Conservation (phyloP, 192 early-diverging fungal species). For the Coemansia sp. region DNA sequence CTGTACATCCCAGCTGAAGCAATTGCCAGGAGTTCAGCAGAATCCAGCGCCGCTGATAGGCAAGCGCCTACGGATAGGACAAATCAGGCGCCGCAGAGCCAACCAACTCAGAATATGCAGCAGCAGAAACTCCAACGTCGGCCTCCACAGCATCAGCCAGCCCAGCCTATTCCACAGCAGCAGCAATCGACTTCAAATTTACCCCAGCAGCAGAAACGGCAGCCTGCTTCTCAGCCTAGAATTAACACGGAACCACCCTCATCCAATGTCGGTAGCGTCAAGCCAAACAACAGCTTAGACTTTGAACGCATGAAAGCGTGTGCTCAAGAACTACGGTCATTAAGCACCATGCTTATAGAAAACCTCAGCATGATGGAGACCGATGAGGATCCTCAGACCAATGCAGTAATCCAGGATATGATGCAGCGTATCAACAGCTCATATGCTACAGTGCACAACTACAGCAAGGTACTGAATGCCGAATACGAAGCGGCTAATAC, state of each 20-base stretch:
- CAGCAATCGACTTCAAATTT: no score
- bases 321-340: slow-evolving; percentile 19
- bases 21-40: background rate
- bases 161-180: no score
- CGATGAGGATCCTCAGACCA: slow-evolving; percentile 22
- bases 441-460: slow-evolving; percentile 5
- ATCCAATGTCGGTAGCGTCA: no score
- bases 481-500: background rate
- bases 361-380: slow-evolving; percentile 18
- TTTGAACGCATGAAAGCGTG: slow-evolving; percentile 2
- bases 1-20: slow-evolving; percentile 5
- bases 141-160: no score
- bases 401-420: slow-evolving; percentile 20
- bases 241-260: no score
- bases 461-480: slow-evolving; percentile 3
- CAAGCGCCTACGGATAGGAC: background rate
- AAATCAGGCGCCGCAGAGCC: no score
- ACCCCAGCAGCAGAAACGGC: no score
- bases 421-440: slow-evolving; percentile 5
- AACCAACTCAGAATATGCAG: no score
- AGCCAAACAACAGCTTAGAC: no score
- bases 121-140: no score
- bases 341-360: slow-evolving; percentile 29
- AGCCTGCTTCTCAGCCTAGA: no score
- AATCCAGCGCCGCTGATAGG: background rate